Percentiles rank a stretch among this genome's conserved stretches.
These are phyloP conservation scores for Penicillium sp. DNA, from an alignment of 2,329 filamentous ascomycete genomes.

Conservation along the genomic window DNA sequence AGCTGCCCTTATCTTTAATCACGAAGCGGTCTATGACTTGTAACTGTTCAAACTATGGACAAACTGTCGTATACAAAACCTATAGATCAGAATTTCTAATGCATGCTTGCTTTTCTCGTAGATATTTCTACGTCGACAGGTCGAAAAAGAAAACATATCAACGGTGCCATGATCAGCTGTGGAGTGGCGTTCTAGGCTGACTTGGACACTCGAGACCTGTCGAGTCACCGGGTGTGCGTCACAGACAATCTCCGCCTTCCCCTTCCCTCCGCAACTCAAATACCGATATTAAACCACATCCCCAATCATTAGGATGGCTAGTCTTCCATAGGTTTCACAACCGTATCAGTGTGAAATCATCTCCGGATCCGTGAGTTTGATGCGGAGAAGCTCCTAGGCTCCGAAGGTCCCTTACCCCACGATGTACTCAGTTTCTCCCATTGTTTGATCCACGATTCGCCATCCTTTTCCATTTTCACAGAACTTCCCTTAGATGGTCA, in stretches of 20 bases:
- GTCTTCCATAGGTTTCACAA: constrained; percentile 26
- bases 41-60: no score
- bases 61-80: neutral
- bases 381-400: constrained; percentile 43
- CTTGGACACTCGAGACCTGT: constrained; percentile 23
- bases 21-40: neutral
- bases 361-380: constrained; percentile 27
- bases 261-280: constrained; percentile 15
- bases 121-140: neutral
- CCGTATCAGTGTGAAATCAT: constrained; percentile 25
- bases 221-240: constrained; percentile 48
- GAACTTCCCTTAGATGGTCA: neutral
- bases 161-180: constrained; percentile 9
- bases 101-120: constrained; percentile 1
- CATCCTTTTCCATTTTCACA: constrained; percentile 9
- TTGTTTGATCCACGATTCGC: constrained; percentile 15
- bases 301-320: constrained; percentile 20
- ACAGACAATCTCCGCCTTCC: constrained; percentile 30
- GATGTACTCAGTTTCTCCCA: constrained; percentile 24
- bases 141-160: neutral
- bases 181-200: constrained; percentile 27
- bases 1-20: neutral
- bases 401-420: constrained; percentile 27
- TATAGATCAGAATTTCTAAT: neutral
- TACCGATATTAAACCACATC: neutral